Evolutionary conservation across 1,284 basidiomycete species (phyloP).

Genomic region (Cutaneotrichosporon sp.): DNA sequence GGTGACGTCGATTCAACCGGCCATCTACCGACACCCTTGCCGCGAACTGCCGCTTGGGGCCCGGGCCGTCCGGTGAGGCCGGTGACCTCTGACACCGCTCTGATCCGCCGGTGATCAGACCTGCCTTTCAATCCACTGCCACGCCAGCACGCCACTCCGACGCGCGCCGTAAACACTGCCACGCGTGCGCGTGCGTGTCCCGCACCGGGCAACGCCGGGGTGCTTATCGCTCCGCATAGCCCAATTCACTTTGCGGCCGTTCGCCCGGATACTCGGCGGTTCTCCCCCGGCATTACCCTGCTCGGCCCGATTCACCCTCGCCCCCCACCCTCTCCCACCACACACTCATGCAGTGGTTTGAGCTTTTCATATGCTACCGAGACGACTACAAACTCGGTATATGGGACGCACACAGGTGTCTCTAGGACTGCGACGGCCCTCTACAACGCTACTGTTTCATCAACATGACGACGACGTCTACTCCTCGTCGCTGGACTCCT

Average conservation of each 20-base stretch:
- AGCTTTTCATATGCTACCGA: neutral
- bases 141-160: too few relatives aligned
- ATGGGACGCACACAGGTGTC: neutral
- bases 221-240: too few relatives aligned
- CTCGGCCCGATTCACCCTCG: neutral
- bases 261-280: neutral
- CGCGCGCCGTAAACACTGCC: too few relatives aligned
- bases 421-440: neutral
- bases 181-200: too few relatives aligned
- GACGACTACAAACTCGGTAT: constrained; percentile 3
- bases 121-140: too few relatives aligned
- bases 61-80: too few relatives aligned
- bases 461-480: constrained; percentile 12
- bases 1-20: constrained; percentile 1
- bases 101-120: too few relatives aligned
- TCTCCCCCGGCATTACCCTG: neutral
- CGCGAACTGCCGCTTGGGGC: neutral
- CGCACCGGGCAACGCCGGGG: too few relatives aligned
- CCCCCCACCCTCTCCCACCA: too few relatives aligned
- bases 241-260: too few relatives aligned
- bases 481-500: constrained; percentile 52
- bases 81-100: too few relatives aligned
- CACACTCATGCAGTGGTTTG: neutral
- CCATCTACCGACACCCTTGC: constrained; percentile 1
- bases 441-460: neutral